phyloP scores from a whole-genome alignment of 257 asterid genomes.

The Ilex aquifolium region DNA sequence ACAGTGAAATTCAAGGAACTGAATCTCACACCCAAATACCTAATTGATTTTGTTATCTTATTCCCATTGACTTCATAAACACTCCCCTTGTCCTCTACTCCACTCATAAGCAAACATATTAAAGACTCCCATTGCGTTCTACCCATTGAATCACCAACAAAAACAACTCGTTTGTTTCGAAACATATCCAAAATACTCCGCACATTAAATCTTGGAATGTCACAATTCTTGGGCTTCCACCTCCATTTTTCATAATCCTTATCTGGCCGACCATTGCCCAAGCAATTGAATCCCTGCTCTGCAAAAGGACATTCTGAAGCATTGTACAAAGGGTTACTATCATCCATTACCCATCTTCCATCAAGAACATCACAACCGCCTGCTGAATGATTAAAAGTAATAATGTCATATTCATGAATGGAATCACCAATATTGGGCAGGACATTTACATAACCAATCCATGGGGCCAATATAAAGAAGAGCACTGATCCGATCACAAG shows the following conservation, averaged over 20 bases:
- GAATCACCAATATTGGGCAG: slow-evolving; percentile 54
- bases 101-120: slow-evolving; percentile 68
- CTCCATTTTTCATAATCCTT: slow-evolving; percentile 63
- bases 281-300: slow-evolving; percentile 70
- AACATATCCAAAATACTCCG: slow-evolving; percentile 35
- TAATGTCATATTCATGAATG: slow-evolving; percentile 29
- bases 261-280: slow-evolving; percentile 58
- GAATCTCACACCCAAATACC: slow-evolving; percentile 62
- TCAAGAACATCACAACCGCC: slow-evolving; percentile 51
- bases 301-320: slow-evolving; percentile 73
- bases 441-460: slow-evolving; percentile 57
- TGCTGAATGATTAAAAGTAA: slow-evolving; percentile 22
- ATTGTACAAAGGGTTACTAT: slow-evolving; percentile 56
- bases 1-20: slow-evolving; percentile 59
- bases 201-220: slow-evolving; percentile 46
- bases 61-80: slow-evolving; percentile 67
- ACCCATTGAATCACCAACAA: slow-evolving; percentile 84
- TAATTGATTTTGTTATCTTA: slow-evolving; percentile 52
- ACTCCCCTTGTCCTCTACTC: slow-evolving; percentile 54
- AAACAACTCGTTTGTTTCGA: slow-evolving; percentile 51
- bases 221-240: slow-evolving; percentile 73
- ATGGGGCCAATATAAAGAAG: slow-evolving; percentile 47
- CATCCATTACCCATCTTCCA: slow-evolving; percentile 60
- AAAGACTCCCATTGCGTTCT: slow-evolving; percentile 87
- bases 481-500: slow-evolving; percentile 39